Conservation (phyloP, 805 yeast species). For the Barnettozyma siamensis region DNA sequence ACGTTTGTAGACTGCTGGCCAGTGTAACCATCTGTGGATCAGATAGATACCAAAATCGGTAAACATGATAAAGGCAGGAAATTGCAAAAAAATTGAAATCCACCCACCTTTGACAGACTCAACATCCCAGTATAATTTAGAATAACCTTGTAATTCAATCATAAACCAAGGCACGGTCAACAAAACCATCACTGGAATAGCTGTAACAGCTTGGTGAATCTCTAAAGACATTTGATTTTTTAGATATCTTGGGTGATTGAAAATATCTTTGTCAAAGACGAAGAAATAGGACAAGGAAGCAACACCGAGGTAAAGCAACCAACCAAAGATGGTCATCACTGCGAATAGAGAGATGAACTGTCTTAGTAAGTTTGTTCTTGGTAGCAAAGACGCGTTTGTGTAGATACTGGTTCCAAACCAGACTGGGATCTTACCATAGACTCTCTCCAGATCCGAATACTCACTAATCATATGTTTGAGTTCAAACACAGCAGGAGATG, state of each 20-base stretch:
- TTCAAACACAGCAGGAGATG: conserved; percentile 10
- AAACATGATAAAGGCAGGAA: conserved; percentile 79
- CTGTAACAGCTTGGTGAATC: conserved; percentile 66
- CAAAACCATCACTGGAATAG: conserved; percentile 86
- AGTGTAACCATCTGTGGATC: conserved; percentile 89
- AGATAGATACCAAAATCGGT: conserved; percentile 91
- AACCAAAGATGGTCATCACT: conserved; percentile 77
- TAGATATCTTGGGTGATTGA: conserved; percentile 93
- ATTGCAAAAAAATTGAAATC: conserved; percentile 57
- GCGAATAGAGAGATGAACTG: conserved; percentile 61
- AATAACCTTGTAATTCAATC: conserved; percentile 76
- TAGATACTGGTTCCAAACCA: conserved; percentile 50
- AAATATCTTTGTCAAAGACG: conserved; percentile 81
- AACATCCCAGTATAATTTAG: conserved; percentile 65
- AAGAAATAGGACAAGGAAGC: conserved; percentile 75
- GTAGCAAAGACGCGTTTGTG: conserved; percentile 61
- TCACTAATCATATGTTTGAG: conserved; percentile 15
- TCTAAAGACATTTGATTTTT: conserved; percentile 90
- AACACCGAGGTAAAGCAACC: conserved; percentile 68
- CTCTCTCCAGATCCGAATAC: conserved; percentile 30
- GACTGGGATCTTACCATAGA: conserved; percentile 58
- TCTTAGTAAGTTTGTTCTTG: conserved; percentile 69
- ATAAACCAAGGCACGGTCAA: conserved; percentile 90
- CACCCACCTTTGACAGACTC: conserved; percentile 62
- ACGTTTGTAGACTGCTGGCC: conserved; percentile 80